Conservation (phyloP, 805 yeast species). For the Wickerhamiella bombiphila region DNA sequence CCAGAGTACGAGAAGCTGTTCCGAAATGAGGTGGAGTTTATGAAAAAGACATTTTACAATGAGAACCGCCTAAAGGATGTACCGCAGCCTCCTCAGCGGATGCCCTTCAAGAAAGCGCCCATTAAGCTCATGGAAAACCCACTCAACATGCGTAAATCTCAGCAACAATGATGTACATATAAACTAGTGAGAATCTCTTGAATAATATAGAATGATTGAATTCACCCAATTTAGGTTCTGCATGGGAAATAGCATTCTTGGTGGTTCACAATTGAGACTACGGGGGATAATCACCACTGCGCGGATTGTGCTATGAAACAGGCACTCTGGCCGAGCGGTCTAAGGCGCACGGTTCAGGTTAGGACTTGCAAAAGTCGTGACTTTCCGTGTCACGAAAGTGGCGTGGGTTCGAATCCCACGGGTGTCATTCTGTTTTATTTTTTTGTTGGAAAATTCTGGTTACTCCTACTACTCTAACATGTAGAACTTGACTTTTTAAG, state of each 20-base stretch:
- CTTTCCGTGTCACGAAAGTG: neutral
- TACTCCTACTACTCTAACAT: too few species aligned
- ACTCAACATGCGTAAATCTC: too few species aligned
- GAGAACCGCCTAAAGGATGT: conserved; percentile 2
- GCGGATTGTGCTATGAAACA: too few species aligned
- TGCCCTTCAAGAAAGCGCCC: conserved; percentile 5
- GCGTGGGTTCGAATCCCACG: conserved; percentile 2
- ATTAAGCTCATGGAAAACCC: conserved; percentile 1
- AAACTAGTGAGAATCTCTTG: too few species aligned
- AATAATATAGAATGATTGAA: too few species aligned
- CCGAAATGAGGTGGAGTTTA: conserved; percentile 42
- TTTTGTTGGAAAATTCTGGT: neutral
- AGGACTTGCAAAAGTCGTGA: neutral
- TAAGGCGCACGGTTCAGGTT: conserved; percentile 2
- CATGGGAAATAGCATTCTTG: too few species aligned
- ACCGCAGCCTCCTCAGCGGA: conserved; percentile 1
- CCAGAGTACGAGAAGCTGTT: conserved; percentile 39
- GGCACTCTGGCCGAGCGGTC: conserved; percentile 3
- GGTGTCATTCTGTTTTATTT: neutral
- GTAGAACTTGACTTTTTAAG: too few species aligned
- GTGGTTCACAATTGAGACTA: too few species aligned
- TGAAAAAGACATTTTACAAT: conserved; percentile 30
- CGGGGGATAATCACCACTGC: too few species aligned
- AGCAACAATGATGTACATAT: too few species aligned
- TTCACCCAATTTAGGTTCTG: too few species aligned